A percentile compares a stretch with the other conserved stretches of the same genome.
Evolutionary conservation across 2,329 filamentous ascomycete genomes (phyloP).

Genomic region (Epichloe hybrida): DNA sequence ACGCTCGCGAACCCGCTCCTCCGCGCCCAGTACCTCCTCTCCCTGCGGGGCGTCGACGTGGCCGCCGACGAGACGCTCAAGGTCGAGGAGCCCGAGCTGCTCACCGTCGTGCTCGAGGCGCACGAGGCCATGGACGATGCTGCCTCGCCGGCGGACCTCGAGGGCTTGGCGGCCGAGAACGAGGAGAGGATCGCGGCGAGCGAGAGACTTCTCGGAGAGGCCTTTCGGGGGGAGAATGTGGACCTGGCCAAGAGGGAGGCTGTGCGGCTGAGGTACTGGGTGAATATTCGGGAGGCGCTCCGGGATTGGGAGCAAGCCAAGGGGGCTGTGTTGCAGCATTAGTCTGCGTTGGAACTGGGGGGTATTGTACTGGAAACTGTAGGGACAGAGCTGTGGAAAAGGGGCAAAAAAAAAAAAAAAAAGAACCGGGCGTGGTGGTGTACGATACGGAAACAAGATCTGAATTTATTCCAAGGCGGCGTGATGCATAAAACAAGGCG

Average conservation of each 20-base stretch:
- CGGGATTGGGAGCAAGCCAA: slow-evolving; percentile 74
- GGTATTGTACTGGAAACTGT: too few relatives aligned
- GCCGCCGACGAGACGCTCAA: slow-evolving; percentile 64
- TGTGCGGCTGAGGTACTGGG: slow-evolving; percentile 76
- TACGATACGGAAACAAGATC: too few relatives aligned
- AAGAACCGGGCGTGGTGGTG: too few relatives aligned
- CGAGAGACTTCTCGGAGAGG: slow-evolving; percentile 46
- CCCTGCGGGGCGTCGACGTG: slow-evolving; percentile 62
- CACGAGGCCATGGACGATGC: slow-evolving; percentile 64
- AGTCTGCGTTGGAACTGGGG: neutral
- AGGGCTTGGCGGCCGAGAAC: slow-evolving; percentile 49
- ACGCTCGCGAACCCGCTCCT: slow-evolving; percentile 66
- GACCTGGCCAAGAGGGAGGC: slow-evolving; percentile 56
- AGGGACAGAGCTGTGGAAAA: too few relatives aligned
- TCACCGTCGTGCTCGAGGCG: slow-evolving; percentile 71
- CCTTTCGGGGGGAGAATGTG: slow-evolving; percentile 54
- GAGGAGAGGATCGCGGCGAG: slow-evolving; percentile 50
- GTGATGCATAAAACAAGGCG: too few relatives aligned
- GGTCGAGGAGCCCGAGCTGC: slow-evolving; percentile 51
- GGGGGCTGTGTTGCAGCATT: slow-evolving; percentile 40
- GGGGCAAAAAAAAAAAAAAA: too few relatives aligned
- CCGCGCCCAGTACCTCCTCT: slow-evolving; percentile 79
- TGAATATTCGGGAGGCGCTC: slow-evolving; percentile 70
- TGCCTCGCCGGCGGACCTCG: slow-evolving; percentile 49
- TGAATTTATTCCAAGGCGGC: too few relatives aligned